Evolutionary conservation across 2,329 filamentous ascomycete species (phyloP).

Genomic region (Colletotrichum kahawae): DNA sequence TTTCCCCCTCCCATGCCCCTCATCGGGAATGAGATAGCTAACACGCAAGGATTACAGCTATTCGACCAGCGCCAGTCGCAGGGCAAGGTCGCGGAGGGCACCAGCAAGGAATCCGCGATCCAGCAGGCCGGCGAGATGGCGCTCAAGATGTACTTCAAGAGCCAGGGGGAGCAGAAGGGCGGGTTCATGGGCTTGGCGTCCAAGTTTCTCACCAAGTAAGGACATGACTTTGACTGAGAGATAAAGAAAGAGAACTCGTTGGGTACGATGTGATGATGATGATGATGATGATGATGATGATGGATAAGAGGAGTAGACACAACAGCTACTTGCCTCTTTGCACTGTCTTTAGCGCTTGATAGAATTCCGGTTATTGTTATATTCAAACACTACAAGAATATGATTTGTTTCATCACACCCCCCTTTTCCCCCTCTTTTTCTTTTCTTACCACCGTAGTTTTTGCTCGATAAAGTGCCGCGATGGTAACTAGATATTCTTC

Average conservation of each 20-base stretch:
- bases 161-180: slow-evolving; percentile 59
- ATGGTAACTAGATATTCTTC: neutral
- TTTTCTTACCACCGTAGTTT: no score
- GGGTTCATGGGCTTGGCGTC: slow-evolving; percentile 54
- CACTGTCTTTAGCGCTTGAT: neutral
- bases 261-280: neutral
- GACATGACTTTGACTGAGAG: neutral
- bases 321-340: neutral
- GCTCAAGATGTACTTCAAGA: slow-evolving; percentile 90
- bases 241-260: neutral
- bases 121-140: slow-evolving; percentile 85
- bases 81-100: slow-evolving; percentile 58
- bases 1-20: neutral
- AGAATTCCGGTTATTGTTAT: neutral
- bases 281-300: neutral
- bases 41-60: slow-evolving; percentile 43
- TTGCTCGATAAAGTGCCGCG: no score
- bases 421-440: neutral
- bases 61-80: slow-evolving; percentile 63
- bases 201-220: slow-evolving; percentile 45
- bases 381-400: neutral
- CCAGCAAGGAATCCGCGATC: slow-evolving; percentile 82
- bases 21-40: neutral
- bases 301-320: neutral
- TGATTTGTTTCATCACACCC: neutral